phyloP scores from a whole-genome alignment of 495 filamentous ascomycete genomes.

The Physcia stellaris region DNA sequence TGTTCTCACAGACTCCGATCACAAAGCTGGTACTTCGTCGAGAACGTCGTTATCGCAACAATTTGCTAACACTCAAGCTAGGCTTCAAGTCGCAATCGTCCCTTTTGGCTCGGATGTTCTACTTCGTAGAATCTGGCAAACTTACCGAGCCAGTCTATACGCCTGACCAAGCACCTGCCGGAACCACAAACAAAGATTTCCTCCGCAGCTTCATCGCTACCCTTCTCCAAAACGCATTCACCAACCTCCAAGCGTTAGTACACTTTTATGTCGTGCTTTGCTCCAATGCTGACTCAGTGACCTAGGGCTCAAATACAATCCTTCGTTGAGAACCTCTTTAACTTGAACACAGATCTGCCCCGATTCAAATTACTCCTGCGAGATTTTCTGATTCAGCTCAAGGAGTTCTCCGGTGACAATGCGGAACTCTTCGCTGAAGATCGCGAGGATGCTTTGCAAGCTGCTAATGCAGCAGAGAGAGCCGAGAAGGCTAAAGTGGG shows the following conservation, averaged over 20 bases:
- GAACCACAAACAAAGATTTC: conserved; percentile 83
- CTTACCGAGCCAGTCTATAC: conserved; percentile 82
- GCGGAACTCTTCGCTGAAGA: conserved; percentile 93
- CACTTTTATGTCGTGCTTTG: background rate
- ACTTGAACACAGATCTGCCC: conserved; percentile 62
- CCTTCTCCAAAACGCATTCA: conserved; percentile 81
- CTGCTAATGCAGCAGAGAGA: conserved; percentile 66
- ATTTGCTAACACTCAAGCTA: conserved; percentile 14
- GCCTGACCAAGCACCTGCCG: conserved; percentile 63
- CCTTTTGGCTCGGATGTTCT: conserved; percentile 90
- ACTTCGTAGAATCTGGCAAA: conserved; percentile 72
- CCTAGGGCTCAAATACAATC: conserved; percentile 66
- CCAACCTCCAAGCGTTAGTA: conserved; percentile 79
- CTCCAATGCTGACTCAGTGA: background rate
- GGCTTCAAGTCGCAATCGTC: conserved; percentile 93
- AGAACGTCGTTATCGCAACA: background rate
- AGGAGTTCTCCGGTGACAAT: conserved; percentile 84
- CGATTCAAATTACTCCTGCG: conserved; percentile 89
- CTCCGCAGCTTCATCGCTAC: conserved; percentile 70
- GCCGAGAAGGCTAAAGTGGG: conserved; percentile 85
- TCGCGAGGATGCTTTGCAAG: conserved; percentile 69
- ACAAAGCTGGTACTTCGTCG: conserved; percentile 64
- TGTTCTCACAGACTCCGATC: conserved; percentile 90
- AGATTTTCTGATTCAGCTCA: conserved; percentile 93
- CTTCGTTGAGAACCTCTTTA: conserved; percentile 81